These are phyloP conservation scores for Pseudogymnoascus sp. DNA, from an alignment of 2,329 filamentous ascomycete species.

Conservation along the genomic window DNA sequence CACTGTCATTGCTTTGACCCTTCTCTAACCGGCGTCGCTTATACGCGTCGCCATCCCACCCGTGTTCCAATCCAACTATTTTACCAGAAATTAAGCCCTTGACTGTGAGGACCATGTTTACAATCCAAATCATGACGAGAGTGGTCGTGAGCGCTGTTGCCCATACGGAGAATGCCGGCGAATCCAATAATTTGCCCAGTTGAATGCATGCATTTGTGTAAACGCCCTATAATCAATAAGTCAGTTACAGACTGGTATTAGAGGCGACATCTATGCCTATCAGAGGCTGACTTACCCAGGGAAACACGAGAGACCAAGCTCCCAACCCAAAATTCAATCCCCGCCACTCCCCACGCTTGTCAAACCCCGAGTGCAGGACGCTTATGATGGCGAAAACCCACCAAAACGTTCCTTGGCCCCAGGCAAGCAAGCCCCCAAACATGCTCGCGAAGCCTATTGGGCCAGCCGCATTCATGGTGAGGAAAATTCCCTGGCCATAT, in stretches of 20 bases:
- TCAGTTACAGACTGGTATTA: not conserved
- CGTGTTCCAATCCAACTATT: constrained; percentile 25
- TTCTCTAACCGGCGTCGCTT: not conserved
- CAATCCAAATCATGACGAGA: constrained; percentile 29
- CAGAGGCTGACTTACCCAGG: constrained; percentile 27
- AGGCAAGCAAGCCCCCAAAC: constrained; percentile 31
- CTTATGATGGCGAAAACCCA: constrained; percentile 33
- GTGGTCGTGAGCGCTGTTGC: constrained; percentile 30
- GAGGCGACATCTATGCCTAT: not conserved
- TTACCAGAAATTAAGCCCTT: constrained; percentile 25
- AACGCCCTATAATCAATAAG: constrained; percentile 25
- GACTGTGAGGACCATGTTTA: constrained; percentile 27
- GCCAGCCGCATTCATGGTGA: constrained; percentile 27
- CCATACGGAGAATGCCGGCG: constrained; percentile 31
- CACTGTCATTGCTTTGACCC: too few relatives aligned
- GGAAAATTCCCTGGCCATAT: constrained; percentile 28
- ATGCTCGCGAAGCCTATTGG: constrained; percentile 29
- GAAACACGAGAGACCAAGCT: constrained; percentile 32
- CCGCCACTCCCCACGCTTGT: constrained; percentile 16
- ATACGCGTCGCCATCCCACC: constrained; percentile 25
- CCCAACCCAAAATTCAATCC: constrained; percentile 25
- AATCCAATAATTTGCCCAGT: constrained; percentile 32
- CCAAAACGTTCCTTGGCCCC: constrained; percentile 35
- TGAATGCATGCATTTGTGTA: constrained; percentile 32
- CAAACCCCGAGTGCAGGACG: constrained; percentile 25